Evolutionary conservation across 441 rosid genomes (phyloP), one percentile per base, ranked within the genome.

Genomic region (Corymbia citriodora): DNA sequence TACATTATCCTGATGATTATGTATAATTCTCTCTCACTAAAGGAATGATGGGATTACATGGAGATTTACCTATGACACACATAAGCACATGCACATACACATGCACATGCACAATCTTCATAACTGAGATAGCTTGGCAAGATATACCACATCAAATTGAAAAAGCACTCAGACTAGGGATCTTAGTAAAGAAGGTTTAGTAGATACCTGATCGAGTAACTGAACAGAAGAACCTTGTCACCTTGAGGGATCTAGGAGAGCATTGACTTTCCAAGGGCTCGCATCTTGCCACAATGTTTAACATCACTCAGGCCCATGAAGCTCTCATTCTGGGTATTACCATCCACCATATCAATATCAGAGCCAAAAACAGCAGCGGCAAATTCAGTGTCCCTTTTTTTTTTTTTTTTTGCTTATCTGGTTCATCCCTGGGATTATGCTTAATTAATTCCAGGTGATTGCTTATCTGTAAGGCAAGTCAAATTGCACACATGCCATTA

Each of bases 361-460:
- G 94, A 88, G 81, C 98, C 99, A 93, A 98, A 97, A 90, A 98
- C 97, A 57, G 98, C 94, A 55, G 97, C 92, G 52, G 95, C 97
- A 93, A 98, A 96, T 92, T 98, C 99, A 81, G 96, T 95, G 89
- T 97, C 99, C n/a, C n/a, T n/a, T n/a, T n/a, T n/a, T n/a, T n/a
- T n/a, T n/a, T n/a, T 93, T 96, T 98, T 92, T 93, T 95, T 90
- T 97, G 99, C 92, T 98, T 98, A 68, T 96, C 97, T 54, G 93
- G 94, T 90, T 97, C 99, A 93, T 98, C 99, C 94, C 93, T 93
- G 33, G 97, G 95, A 90, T 96, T 97, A 31, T 99, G 98, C 96
- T 98, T 98, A 85, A 98, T 93, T 89, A 98, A 96, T 96, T 98
- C 99, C 91, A 97, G 93, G 93, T 98, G 99, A 94, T 96, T 98